Evolutionary conservation across 2,329 filamentous ascomycete species (phyloP), one percentile per base, ranked within the genome.

Genomic region (Cladosporium sp.): DNA sequence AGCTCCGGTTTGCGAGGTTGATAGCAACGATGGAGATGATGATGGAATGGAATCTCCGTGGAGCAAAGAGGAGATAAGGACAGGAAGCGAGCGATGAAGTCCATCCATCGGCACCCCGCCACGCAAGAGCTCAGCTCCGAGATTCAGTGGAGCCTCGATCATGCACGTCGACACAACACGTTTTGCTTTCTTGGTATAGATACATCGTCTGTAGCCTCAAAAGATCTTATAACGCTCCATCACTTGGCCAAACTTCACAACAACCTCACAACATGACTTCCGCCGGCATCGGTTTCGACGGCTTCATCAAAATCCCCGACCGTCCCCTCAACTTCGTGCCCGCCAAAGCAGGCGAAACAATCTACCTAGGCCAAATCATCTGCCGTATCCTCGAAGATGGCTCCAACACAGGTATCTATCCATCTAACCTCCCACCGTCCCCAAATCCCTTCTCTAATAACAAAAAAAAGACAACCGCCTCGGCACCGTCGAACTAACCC

Each of bases 321-420:
- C 74, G 77, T 18, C 78, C 80, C 47, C 79, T 85, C 70, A 81
- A 82, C 73, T 83, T 82, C 69, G 80, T 85, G 14, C 78, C 82
- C 1, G 80, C 79, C 3, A 80, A 79, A 66, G 75, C 76, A 21
- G 83, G 83, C 61, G 84, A 86, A 67, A 78, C 81, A 12, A 75
- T 85, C 65, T 79, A 80, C 52, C 74, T 85, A 7, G 84, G 83
- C 1, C 80, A 80, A 30, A 78, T 83, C 41, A 84, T 78, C 15
- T 84, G 83, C 70, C 76, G 82, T 5, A 78, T 85, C 66, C 79
- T 84, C 75, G 82, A 85, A 77, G 83, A 85, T 70, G 83, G 83
- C 7, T 83, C 81, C 4, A 74, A 79, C 38, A 84, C 82, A 68
- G 81, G 81, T 82, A 74, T 21, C 49, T n/a, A 10, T 55, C 30